Conservation (phyloP, 345 rosid genomes). For the Linum lewisii region DNA sequence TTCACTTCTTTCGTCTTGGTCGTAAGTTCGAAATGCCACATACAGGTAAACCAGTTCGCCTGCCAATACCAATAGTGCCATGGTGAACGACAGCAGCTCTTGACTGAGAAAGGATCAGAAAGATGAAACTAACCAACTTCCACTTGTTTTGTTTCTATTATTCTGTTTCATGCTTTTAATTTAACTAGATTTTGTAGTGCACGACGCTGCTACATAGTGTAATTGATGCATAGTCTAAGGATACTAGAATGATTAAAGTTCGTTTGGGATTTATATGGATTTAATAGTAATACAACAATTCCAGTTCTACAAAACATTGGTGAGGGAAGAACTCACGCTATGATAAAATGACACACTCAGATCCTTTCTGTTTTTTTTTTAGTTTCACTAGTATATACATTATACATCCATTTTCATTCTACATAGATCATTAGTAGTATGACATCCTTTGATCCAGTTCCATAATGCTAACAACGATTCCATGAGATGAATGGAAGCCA, state of each 20-base stretch:
- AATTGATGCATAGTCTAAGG: too few species aligned
- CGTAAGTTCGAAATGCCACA: not conserved
- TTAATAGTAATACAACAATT: not conserved
- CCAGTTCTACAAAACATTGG: not conserved
- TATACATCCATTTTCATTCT: not conserved
- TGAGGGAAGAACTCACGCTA: too few species aligned
- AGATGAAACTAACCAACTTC: not conserved
- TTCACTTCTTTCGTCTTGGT: not conserved
- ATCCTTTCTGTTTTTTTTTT: too few species aligned
- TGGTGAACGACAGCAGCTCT: not conserved
- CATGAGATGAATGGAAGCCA: conserved; percentile 15
- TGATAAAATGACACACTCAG: too few species aligned
- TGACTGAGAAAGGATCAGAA: not conserved
- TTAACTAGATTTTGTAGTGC: too few species aligned
- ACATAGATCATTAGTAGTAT: not conserved
- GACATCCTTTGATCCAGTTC: not conserved
- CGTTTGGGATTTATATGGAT: too few species aligned
- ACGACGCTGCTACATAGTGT: too few species aligned
- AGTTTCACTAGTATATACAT: too few species aligned
- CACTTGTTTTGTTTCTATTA: not conserved
- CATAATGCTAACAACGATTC: not conserved
- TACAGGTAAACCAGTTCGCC: not conserved
- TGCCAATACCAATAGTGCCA: not conserved
- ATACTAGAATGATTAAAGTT: too few species aligned
- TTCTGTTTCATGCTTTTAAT: not conserved